Base-by-base conservation (phyloP, 768 basidiomycete species). In the Suillus cothurnatus region DNA sequence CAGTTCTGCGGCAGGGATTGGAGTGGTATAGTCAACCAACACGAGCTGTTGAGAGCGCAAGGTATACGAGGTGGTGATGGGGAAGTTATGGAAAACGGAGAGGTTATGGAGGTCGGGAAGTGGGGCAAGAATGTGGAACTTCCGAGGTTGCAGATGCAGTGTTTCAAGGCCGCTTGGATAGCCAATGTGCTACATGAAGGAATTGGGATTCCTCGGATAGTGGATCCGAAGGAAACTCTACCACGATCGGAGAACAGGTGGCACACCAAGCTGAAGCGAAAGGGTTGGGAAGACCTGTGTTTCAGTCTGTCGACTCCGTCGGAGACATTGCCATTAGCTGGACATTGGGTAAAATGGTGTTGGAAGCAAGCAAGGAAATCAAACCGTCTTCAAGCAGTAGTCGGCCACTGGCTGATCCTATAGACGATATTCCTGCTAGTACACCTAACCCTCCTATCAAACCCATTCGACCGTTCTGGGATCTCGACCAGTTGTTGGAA, bases 91-190 rank as follows among this genome's bases (percentile, higher is more conserved):
- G 72, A 85, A 72, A 78, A 82, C 62, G 90, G 89, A 23, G 74
- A 86, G 65, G 75, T 91, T 15, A 83, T 91, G n/a, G 83, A 82
- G 32, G 82, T 84, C 4, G 89, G 88, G 0, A 82, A 84, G 68
- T 93, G 91, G 92, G 86, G 85, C 28, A 81, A 87, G 45, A 79
- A 86, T 62, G 89, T 97, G 64, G 96, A 96, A 74, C 77, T 93
- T 41, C 86, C 92, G 28, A 86, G 97, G 55, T 79, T 99, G 65
- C 88, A 97, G 79, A 93, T 97, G 92, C 97, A 99, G 74, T 99
- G 97, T 75, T 99, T 99, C 88, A 99, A 99, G 77, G 95, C 97
- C 1, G 96, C 97, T 2, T 99, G 97, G 97, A 86, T 99, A 62
- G 89, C 92, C 61, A 98, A 99, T 76, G 91, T 99, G 43, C 78